A percentile compares a stretch with the other conserved stretches of the same genome.
Evolutionary conservation across 2,329 filamentous ascomycete species (phyloP).

Genomic region (Diaporthe vexans): DNA sequence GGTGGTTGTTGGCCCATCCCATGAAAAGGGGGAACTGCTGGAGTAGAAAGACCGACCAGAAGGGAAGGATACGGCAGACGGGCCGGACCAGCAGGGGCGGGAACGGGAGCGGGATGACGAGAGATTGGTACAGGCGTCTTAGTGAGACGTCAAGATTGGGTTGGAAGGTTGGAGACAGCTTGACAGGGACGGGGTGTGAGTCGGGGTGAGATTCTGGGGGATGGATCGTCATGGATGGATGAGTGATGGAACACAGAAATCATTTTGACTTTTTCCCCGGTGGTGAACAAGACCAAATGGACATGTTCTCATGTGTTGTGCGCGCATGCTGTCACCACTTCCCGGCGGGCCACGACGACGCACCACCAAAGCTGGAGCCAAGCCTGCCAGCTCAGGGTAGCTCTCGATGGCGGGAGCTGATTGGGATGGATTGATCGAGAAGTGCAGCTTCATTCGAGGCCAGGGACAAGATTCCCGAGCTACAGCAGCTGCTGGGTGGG

Average conservation of each 20-base stretch:
- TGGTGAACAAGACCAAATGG: too few species aligned
- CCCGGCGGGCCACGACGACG: not conserved
- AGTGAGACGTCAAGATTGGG: conserved; percentile 6
- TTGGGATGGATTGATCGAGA: not conserved
- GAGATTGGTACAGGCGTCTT: not conserved
- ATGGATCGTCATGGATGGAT: not conserved
- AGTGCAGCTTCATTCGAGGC: not conserved
- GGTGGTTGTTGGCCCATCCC: too few species aligned
- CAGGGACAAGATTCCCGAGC: conserved; percentile 11
- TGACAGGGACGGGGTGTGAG: not conserved
- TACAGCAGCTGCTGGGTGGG: not conserved
- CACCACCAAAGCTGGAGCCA: too few species aligned
- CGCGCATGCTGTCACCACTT: conserved; percentile 11
- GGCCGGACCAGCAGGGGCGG: conserved; percentile 24
- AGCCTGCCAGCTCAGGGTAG: not conserved
- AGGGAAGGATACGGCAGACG: conserved; percentile 7
- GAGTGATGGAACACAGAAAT: not conserved
- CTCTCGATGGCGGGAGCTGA: not conserved
- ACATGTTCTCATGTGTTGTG: conserved; percentile 3
- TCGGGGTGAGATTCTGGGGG: not conserved
- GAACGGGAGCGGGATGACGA: conserved; percentile 32
- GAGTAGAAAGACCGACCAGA: not conserved
- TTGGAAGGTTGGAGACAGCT: not conserved
- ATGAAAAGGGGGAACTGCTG: too few species aligned
- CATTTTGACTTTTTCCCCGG: too few species aligned